Conservation (phyloP, 1,284 basidiomycete species). For the Fistulinella cinereoalba region DNA sequence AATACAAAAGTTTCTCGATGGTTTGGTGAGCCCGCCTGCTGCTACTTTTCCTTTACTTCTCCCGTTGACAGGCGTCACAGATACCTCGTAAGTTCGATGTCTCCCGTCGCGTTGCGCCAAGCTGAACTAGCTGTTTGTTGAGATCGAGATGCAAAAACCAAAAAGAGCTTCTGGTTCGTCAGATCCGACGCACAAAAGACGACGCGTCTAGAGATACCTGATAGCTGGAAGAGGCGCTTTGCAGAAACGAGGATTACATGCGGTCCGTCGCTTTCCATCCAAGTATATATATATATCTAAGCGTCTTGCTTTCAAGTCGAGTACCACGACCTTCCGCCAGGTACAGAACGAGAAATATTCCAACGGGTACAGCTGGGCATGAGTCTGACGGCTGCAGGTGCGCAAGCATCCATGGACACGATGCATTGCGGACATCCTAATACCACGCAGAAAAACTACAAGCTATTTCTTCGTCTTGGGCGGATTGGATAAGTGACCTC, state of each 20-base stretch:
- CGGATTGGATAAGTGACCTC: conserved; percentile 53
- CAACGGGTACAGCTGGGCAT: conserved; percentile 76
- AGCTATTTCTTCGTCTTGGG: conserved; percentile 62
- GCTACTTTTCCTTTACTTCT: background rate
- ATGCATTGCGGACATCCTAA: background rate
- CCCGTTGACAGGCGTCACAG: conserved; percentile 27
- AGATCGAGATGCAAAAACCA: conserved; percentile 50
- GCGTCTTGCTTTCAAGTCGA: conserved; percentile 45
- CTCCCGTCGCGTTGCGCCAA: conserved; percentile 3
- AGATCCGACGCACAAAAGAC: conserved; percentile 41
- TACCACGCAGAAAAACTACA: conserved; percentile 59
- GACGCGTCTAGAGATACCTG: conserved; percentile 48
- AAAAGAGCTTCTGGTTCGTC: conserved; percentile 60
- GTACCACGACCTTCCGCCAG: conserved; percentile 47
- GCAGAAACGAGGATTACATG: conserved; percentile 56
- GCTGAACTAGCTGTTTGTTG: background rate
- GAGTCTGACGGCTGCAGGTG: conserved; percentile 64
- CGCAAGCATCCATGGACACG: background rate
- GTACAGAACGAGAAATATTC: conserved; percentile 68
- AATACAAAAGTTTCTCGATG: conserved; percentile 69
- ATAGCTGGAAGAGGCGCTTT: conserved; percentile 48
- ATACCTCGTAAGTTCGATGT: conserved; percentile 45
- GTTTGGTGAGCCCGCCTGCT: conserved; percentile 45
- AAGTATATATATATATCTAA: background rate
- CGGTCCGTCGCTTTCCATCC: conserved; percentile 40